Base-by-base conservation (phyloP, 139 green algal species). In the Protoeuglena noctilucae region DNA sequence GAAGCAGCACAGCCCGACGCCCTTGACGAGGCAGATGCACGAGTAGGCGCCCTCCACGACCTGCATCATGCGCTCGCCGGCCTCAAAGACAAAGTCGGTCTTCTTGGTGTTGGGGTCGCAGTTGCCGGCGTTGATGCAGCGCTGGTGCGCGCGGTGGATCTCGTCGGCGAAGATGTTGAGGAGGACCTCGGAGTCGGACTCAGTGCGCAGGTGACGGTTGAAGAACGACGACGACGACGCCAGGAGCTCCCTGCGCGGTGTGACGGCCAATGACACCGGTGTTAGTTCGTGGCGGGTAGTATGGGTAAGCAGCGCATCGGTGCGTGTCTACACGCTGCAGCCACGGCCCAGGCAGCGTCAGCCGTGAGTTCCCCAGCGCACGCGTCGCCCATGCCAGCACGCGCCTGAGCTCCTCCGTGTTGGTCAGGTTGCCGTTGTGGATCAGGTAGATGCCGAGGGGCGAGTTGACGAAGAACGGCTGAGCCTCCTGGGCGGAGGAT, bases 361-460 rank as follows among this genome's bases (percentile, higher is more conserved):
- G n/a, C n/a, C n/a, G n/a, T n/a, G n/a, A n/a, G n/a, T n/a, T n/a
- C n/a, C 18, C 19, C 51, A 23, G n/a, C 47, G 51, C 21, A 57
- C n/a, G 9, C 51, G 7, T 24, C 47, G 9, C 29, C 51, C n/a
- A n/a, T n/a, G n/a, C n/a, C n/a, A n/a, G n/a, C n/a, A n/a, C n/a
- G n/a, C n/a, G n/a, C n/a, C n/a, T 62, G 63, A 96, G 71, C 61
- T 91, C 71, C 9, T 82, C 70, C 17, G 84, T 85, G 77, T 99
- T 99, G 30, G 90, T 96, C 22, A 99, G 74, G 84, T 99, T 99
- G 57, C 90, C 92, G 62, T 99, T 99, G 79, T 99, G 92, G 58
- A 96, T 95, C 26, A 99, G 69, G 75, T 86, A 96, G 50, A 94
- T 96, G 56, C 83, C 92, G 30, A 99, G 77, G 0, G 89, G 88